phyloP scores from a whole-genome alignment of 768 basidiomycete species.

The Cubamyces sp. region DNA sequence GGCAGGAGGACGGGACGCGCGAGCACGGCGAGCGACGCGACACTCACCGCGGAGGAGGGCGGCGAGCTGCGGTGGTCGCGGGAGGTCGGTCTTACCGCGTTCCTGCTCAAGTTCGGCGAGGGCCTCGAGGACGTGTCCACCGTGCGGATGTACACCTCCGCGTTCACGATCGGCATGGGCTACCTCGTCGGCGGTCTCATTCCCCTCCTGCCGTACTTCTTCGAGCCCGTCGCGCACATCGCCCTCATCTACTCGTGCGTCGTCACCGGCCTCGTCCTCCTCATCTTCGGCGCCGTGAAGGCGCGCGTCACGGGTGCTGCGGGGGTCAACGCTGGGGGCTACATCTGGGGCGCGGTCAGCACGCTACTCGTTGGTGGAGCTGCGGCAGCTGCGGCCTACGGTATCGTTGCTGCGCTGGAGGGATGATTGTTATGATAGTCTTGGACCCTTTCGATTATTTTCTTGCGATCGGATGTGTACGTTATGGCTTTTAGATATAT shows the following conservation, averaged over 20 bases:
- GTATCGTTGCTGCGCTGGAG: constrained; percentile 57
- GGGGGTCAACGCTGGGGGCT: constrained; percentile 63
- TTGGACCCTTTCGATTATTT: background rate
- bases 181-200: constrained; percentile 94
- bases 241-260: constrained; percentile 75
- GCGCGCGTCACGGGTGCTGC: constrained; percentile 83
- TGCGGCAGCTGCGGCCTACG: constrained; percentile 79
- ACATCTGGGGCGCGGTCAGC: constrained; percentile 85
- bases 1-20: background rate
- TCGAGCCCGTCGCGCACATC: constrained; percentile 67
- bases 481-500: background rate
- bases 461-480: background rate
- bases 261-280: constrained; percentile 82
- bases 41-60: constrained; percentile 47
- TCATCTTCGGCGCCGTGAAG: constrained; percentile 92
- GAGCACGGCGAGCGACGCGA: constrained; percentile 43
- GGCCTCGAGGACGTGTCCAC: constrained; percentile 92
- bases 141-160: constrained; percentile 83
- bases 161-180: constrained; percentile 93
- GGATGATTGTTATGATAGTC: background rate
- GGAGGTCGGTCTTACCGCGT: constrained; percentile 87
- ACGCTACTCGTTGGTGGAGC: constrained; percentile 90
- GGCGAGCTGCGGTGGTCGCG: constrained; percentile 62
- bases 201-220: constrained; percentile 92
- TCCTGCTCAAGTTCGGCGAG: constrained; percentile 95